Evolutionary conservation across 31 red algal genomes (phyloP).

Genomic region (Odonthalia washingtoniensis): DNA sequence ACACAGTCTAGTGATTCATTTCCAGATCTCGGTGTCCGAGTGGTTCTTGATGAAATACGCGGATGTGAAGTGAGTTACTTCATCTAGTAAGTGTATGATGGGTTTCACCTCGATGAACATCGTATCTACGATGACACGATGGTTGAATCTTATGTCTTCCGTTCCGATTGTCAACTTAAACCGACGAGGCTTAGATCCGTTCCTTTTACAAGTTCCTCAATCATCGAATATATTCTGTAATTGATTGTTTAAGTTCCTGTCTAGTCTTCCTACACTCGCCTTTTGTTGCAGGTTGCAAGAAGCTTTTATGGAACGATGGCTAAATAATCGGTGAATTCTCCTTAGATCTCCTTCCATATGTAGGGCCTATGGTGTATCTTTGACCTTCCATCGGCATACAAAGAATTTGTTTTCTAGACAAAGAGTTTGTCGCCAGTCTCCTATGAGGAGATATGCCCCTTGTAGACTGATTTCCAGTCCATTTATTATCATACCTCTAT

Average conservation of each 20-base stretch:
- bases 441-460: too few species aligned
- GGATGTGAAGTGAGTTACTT: conserved; percentile 35
- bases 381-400: too few species aligned
- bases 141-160: conserved; percentile 34
- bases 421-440: too few species aligned
- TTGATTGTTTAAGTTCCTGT: not conserved
- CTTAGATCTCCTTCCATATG: too few species aligned
- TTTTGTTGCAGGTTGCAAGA: too few species aligned
- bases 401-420: too few species aligned
- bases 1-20: not conserved
- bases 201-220: not conserved
- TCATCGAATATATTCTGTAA: not conserved
- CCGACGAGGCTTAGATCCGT: conserved; percentile 22
- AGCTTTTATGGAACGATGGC: too few species aligned
- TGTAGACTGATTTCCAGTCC: too few species aligned
- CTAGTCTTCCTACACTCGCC: not conserved
- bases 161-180: conserved; percentile 45
- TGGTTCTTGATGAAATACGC: not conserved
- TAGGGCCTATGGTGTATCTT: too few species aligned
- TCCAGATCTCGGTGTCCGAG: not conserved
- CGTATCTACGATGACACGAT: conserved; percentile 28
- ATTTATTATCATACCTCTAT: too few species aligned
- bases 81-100: conserved; percentile 30
- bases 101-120: conserved; percentile 19
- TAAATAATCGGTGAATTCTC: too few species aligned